These are phyloP conservation scores for Beauveria medogensis DNA, from an alignment of 2,329 filamentous ascomycete species.

Conservation along the genomic window DNA sequence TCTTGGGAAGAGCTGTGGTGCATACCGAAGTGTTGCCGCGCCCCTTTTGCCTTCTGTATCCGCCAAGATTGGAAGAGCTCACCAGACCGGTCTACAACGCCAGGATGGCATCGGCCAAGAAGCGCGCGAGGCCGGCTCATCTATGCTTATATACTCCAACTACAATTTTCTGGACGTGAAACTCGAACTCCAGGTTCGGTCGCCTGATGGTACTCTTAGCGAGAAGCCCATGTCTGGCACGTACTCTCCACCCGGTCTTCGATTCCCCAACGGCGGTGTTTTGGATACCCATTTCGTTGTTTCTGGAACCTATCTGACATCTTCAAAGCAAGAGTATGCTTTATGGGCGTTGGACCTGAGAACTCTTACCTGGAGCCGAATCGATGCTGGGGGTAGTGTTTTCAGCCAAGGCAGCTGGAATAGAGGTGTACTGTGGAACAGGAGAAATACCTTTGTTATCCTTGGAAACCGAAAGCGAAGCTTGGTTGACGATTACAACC, in stretches of 20 bases:
- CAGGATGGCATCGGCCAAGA: conserved; percentile 44
- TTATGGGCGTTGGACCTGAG: conserved; percentile 89
- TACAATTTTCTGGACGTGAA: conserved; percentile 99
- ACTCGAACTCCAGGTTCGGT: conserved; percentile 81
- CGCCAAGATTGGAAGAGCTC: conserved; percentile 57
- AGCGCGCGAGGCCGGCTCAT: conserved; percentile 48
- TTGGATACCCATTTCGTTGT: conserved; percentile 97
- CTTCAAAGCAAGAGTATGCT: conserved; percentile 96
- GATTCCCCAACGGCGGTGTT: conserved; percentile 92
- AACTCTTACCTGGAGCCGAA: conserved; percentile 86
- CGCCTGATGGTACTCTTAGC: conserved; percentile 71
- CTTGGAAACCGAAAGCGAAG: conserved; percentile 89
- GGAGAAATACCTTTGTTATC: conserved; percentile 91
- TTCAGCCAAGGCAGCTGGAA: conserved; percentile 99
- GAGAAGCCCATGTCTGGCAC: conserved; percentile 85
- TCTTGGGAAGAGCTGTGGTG: conserved; percentile 86
- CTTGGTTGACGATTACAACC: conserved; percentile 95
- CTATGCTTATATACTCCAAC: conserved; percentile 97
- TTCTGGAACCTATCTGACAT: conserved; percentile 93
- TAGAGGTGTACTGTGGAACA: conserved; percentile 83
- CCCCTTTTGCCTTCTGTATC: conserved; percentile 63
- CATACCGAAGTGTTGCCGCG: conserved; percentile 90
- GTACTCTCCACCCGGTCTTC: conserved; percentile 82
- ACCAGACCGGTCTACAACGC: conserved; percentile 31
- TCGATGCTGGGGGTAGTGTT: conserved; percentile 87